These are phyloP conservation scores for Drechslerella dactyloides DNA, from an alignment of 2,329 filamentous ascomycete genomes.

Conservation along the genomic window DNA sequence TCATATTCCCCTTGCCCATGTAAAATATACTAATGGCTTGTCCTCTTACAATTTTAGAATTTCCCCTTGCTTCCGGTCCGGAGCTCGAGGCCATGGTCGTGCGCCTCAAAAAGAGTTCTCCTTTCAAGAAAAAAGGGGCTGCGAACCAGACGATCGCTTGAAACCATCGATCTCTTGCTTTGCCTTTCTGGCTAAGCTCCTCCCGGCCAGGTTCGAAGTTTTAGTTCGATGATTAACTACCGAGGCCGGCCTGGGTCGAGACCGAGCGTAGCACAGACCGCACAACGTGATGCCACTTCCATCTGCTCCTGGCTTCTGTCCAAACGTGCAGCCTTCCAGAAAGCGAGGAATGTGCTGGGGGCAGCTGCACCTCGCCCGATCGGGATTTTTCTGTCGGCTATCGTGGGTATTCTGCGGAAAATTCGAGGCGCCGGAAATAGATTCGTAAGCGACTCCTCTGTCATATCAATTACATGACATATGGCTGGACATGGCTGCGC, in stretches of 20 bases:
- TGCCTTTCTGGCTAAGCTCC: background rate
- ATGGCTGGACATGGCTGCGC: too few species aligned
- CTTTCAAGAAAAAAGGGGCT: slow-evolving; percentile 2
- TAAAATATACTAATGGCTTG: background rate
- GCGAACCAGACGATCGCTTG: background rate
- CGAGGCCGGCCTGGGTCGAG: background rate
- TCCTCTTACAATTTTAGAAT: background rate
- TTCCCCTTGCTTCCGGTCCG: slow-evolving; percentile 6
- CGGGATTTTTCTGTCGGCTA: slow-evolving; percentile 51
- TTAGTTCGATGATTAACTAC: slow-evolving; percentile 7
- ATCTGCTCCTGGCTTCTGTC: slow-evolving; percentile 1
- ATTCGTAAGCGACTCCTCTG: slow-evolving; percentile 39
- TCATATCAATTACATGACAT: slow-evolving; percentile 5
- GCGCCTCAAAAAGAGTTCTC: background rate
- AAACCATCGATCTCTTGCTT: background rate
- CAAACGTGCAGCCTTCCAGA: slow-evolving; percentile 50
- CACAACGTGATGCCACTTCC: background rate
- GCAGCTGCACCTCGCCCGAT: slow-evolving; percentile 49
- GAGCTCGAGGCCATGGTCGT: background rate
- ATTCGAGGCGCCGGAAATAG: slow-evolving; percentile 49
- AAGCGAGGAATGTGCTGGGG: slow-evolving; percentile 38
- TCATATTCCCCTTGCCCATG: background rate
- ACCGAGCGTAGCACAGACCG: slow-evolving; percentile 7
- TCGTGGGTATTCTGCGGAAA: slow-evolving; percentile 50
- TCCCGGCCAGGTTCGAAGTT: background rate